These are phyloP conservation scores for Neurospora terricola DNA, from an alignment of 495 filamentous ascomycete genomes.

Conservation along the genomic window DNA sequence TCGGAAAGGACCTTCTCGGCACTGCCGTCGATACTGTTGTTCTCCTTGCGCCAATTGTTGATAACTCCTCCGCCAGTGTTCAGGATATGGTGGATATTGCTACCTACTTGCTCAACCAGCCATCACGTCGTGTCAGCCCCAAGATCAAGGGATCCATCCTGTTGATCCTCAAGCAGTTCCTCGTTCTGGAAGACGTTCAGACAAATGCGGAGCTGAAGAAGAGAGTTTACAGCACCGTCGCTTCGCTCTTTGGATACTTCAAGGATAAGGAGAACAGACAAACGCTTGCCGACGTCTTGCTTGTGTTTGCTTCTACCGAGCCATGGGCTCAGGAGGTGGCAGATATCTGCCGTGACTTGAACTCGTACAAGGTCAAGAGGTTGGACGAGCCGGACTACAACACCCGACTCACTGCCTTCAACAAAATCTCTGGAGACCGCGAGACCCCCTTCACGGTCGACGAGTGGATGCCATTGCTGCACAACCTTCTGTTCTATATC, in stretches of 20 bases:
- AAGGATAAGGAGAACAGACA: slow-evolving; percentile 65
- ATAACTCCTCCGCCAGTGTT: slow-evolving; percentile 52
- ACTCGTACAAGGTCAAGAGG: slow-evolving; percentile 56
- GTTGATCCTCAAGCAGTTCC: slow-evolving; percentile 55
- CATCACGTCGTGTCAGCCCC: slow-evolving; percentile 66
- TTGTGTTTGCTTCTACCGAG: slow-evolving; percentile 55
- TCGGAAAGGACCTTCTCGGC: slow-evolving; percentile 60
- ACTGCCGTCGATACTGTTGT: slow-evolving; percentile 70
- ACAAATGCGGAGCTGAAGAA: slow-evolving; percentile 47
- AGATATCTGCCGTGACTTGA: slow-evolving; percentile 64
- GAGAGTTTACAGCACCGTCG: slow-evolving; percentile 51
- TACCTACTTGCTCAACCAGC: slow-evolving; percentile 73
- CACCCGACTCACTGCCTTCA: slow-evolving; percentile 67
- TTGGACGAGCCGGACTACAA: slow-evolving; percentile 84
- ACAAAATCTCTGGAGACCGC: slow-evolving; percentile 50
- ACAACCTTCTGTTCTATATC: slow-evolving; percentile 84
- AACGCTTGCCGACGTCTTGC: slow-evolving; percentile 59
- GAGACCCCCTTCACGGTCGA: slow-evolving; percentile 48
- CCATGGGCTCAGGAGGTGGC: slow-evolving; percentile 52
- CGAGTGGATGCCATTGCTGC: slow-evolving; percentile 84
- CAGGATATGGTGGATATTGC: slow-evolving; percentile 64
- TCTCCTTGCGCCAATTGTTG: slow-evolving; percentile 61
- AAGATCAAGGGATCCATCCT: slow-evolving; percentile 75
- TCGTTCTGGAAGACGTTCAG: slow-evolving; percentile 62
- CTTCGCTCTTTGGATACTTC: slow-evolving; percentile 78